phyloP scores from a whole-genome alignment of 495 filamentous ascomycete species.

The Massariosphaeria phaeospora region DNA sequence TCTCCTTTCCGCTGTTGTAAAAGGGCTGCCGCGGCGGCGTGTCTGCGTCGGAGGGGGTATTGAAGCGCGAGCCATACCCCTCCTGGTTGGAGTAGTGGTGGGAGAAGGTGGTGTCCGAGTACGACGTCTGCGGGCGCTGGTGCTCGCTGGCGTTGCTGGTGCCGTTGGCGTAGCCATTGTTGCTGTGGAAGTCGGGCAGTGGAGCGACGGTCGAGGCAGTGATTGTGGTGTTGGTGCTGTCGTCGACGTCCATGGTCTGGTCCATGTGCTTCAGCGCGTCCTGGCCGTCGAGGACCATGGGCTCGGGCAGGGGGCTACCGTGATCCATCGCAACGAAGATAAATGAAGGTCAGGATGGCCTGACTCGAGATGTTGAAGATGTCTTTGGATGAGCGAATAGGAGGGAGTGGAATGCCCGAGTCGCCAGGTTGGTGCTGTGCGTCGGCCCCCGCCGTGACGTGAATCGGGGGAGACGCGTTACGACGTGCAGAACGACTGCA shows the following conservation, averaged over 20 bases:
- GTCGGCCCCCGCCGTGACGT: constrained; percentile 16
- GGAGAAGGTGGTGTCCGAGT: constrained; percentile 43
- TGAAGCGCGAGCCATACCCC: constrained; percentile 33
- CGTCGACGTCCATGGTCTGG: constrained; percentile 34
- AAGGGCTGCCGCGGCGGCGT: constrained; percentile 27
- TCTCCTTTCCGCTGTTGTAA: constrained; percentile 32
- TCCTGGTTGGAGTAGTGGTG: constrained; percentile 34
- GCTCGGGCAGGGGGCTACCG: constrained; percentile 6
- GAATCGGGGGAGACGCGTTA: constrained; percentile 24
- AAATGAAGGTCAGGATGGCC: neutral
- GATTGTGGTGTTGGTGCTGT: constrained; percentile 42
- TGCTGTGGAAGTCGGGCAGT: constrained; percentile 26
- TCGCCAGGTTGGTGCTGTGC: constrained; percentile 22
- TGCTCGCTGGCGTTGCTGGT: constrained; percentile 23
- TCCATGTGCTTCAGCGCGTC: constrained; percentile 26
- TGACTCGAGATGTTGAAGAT: constrained; percentile 15
- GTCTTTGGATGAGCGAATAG: constrained; percentile 15
- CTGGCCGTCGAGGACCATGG: neutral
- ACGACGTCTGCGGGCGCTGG: constrained; percentile 41
- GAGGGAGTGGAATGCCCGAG: constrained; percentile 8
- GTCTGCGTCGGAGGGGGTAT: constrained; percentile 29
- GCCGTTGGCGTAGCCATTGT: constrained; percentile 10
- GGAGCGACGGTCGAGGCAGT: constrained; percentile 37
- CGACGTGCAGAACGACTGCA: neutral
- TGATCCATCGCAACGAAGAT: constrained; percentile 13